Evolutionary conservation across 345 rosid genomes (phyloP), one percentile per base, ranked within the genome.

Genomic region (Salix dunnii): DNA sequence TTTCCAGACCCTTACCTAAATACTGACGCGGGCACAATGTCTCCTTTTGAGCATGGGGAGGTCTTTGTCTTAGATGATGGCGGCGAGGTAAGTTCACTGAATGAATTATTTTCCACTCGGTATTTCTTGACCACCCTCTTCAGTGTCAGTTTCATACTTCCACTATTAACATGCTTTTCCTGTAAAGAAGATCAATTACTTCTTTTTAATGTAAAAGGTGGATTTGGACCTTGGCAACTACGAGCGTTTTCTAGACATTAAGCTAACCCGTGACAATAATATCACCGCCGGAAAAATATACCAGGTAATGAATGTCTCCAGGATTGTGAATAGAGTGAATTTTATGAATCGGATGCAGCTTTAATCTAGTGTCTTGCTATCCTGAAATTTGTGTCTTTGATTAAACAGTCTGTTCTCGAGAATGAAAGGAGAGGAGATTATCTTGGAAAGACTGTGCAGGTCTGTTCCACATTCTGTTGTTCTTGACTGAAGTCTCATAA

Each of bases 161-260:
- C 31, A n/a, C 61, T 14, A 6, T 63, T 62, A 42, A 21, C 65
- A 63, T 77, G 63, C 68, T 61, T 33, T 5, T 60, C 33, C 12
- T 18, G 36, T 55, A 76, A 78, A 38, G 2, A 65, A 20, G 40
- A 9, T 71, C 23, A 33, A 61, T 28, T 3, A 36, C 27, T 25
- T 70, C 25, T 46, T 43, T 77, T 25, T 77, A 21, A 27, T 28
- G 51, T 31, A 16, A 82, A 82, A 96, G 99, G 99, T 92, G 87
- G 99, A 96, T 84, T 88, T 96, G 80, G 99, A 96, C 88, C 98
- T 96, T 62, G 99, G 99, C 36, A 96, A 96, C 86, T 96, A 96
- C 28, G 99, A 96, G 87, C 90, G 99, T 66, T 96, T 96, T 74
- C 84, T 96, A 77, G 92, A 92, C 68, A 82, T 94, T 64, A 91